Evolutionary conservation across 2,329 filamentous ascomycete species (phyloP).

Genomic region (Endocalyx cinctus): DNA sequence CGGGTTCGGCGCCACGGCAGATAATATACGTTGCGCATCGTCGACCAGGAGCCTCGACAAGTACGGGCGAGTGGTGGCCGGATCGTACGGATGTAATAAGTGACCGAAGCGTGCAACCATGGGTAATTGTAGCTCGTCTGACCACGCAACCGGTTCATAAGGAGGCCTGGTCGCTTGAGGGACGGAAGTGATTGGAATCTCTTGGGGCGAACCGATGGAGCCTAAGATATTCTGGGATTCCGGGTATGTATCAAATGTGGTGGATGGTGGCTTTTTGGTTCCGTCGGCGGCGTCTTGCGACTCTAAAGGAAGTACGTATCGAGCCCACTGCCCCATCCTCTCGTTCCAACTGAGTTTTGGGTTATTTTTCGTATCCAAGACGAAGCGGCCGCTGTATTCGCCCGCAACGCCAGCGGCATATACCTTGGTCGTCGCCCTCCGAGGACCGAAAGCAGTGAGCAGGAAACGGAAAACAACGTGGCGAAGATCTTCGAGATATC

Average conservation of each 20-base stretch:
- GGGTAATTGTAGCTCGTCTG: conserved; percentile 11
- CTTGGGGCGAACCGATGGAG: no score
- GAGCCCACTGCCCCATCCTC: conserved; percentile 28
- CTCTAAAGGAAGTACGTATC: conserved; percentile 21
- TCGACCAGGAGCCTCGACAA: conserved; percentile 12
- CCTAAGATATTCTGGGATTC: no score
- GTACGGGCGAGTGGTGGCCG: conserved; percentile 5
- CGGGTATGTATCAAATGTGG: no score
- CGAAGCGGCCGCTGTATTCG: conserved; percentile 21
- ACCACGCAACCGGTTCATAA: conserved; percentile 19
- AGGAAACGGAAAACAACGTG: conserved; percentile 45
- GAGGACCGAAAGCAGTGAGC: conserved; percentile 26
- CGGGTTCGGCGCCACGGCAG: conserved; percentile 44
- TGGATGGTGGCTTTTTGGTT: no score
- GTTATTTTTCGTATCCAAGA: conserved; percentile 22
- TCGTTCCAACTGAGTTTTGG: conserved; percentile 34
- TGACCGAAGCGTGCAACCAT: conserved; percentile 48
- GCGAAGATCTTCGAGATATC: conserved; percentile 31
- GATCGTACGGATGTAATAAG: conserved; percentile 30
- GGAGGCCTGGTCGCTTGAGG: conserved; percentile 7
- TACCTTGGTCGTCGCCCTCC: conserved; percentile 17
- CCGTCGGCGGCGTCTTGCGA: conserved; percentile 2
- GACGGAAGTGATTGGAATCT: no score
- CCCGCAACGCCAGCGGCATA: conserved; percentile 6
- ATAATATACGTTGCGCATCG: conserved; percentile 33